Conservation (phyloP, 2,329 filamentous ascomycete species). For the Capronia epimyces region DNA sequence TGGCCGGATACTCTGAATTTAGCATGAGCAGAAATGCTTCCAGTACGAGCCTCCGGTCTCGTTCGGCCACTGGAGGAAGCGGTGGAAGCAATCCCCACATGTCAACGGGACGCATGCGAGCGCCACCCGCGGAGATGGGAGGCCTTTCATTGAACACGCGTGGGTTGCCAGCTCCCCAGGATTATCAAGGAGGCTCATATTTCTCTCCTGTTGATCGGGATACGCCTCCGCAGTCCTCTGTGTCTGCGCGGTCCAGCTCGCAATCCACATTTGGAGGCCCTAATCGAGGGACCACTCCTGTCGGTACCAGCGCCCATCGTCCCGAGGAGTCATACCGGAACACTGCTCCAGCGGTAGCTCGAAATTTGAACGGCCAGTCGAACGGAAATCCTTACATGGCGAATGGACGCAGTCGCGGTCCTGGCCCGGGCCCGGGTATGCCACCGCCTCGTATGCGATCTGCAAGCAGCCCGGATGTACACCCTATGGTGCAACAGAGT, state of each 20-base stretch:
- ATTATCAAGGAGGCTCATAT: constrained; percentile 71
- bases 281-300: constrained; percentile 64
- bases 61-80: constrained; percentile 66
- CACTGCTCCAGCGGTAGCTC: constrained; percentile 79
- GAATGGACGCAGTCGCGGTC: constrained; percentile 43
- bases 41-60: constrained; percentile 66
- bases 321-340: constrained; percentile 72
- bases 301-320: constrained; percentile 55
- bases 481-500: constrained; percentile 54
- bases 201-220: constrained; percentile 79
- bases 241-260: constrained; percentile 50
- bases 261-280: constrained; percentile 69
- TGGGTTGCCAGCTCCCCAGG: constrained; percentile 52
- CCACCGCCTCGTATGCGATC: constrained; percentile 64
- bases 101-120: constrained; percentile 23
- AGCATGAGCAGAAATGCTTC: constrained; percentile 63
- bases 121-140: constrained; percentile 17
- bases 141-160: constrained; percentile 26
- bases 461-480: constrained; percentile 92
- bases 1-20: constrained; percentile 44
- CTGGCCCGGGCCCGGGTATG: constrained; percentile 11
- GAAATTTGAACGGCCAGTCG: constrained; percentile 61
- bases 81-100: constrained; percentile 30
- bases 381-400: constrained; percentile 58
- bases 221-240: constrained; percentile 38